Conservation (phyloP, 2,329 filamentous ascomycete genomes). For the Pseudopithomyces maydicus region DNA sequence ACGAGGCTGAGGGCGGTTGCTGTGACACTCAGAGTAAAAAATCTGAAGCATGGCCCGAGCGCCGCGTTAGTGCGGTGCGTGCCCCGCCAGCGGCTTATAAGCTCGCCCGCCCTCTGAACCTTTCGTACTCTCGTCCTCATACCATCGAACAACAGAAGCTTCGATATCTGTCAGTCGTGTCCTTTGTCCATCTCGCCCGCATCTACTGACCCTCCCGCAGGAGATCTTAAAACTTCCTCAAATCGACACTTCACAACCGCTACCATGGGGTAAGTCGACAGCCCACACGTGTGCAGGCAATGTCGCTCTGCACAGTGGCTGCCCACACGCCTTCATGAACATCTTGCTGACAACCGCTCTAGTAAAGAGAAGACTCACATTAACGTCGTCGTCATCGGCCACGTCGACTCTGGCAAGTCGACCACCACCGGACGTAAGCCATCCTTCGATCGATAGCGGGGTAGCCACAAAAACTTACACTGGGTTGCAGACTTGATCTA, state of each 20-base stretch:
- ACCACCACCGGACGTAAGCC: constrained; percentile 83
- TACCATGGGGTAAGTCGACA: constrained; percentile 68
- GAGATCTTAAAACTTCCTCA: constrained; percentile 38
- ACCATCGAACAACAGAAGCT: constrained; percentile 5
- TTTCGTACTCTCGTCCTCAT: background rate
- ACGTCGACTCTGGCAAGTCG: constrained; percentile 99
- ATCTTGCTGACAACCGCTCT: constrained; percentile 42
- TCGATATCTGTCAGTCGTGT: constrained; percentile 1
- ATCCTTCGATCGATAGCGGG: constrained; percentile 36
- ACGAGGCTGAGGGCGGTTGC: constrained; percentile 8
- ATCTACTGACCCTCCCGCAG: constrained; percentile 8
- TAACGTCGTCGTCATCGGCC: constrained; percentile 96
- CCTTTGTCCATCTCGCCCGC: background rate
- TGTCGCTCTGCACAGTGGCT: constrained; percentile 15
- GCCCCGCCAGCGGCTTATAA: background rate
- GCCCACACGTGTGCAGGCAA: too few species aligned
- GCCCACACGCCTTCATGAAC: constrained; percentile 6
- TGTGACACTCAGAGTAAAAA: background rate
- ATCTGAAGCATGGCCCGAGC: background rate
- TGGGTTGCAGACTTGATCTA: constrained; percentile 88
- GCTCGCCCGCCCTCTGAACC: background rate
- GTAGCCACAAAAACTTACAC: constrained; percentile 33
- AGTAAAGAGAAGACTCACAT: constrained; percentile 98
- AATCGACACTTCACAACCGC: constrained; percentile 44
- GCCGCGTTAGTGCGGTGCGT: background rate